These are phyloP conservation scores for Fusarium devonianum DNA, from an alignment of 2,329 filamentous ascomycete species.

Conservation along the genomic window DNA sequence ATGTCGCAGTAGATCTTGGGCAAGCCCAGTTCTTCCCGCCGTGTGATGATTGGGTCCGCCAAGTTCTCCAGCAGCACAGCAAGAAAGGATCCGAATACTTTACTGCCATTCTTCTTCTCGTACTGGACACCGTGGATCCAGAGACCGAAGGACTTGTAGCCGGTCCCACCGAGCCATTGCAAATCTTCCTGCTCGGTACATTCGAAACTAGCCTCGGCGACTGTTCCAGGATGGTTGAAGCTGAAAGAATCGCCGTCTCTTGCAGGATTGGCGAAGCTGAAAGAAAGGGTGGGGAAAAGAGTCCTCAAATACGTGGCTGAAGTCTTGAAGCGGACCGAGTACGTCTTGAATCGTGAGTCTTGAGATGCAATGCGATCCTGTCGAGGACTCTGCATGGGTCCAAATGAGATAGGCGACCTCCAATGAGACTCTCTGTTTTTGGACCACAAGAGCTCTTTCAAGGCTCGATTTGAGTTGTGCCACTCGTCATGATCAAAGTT, in stretches of 20 bases:
- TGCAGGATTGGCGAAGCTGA: conserved; percentile 51
- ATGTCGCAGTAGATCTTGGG: conserved; percentile 64
- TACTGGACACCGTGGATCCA: conserved; percentile 70
- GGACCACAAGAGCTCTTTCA: conserved; percentile 26
- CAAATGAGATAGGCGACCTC: conserved; percentile 35
- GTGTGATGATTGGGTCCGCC: conserved; percentile 66
- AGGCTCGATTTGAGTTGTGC: conserved; percentile 21
- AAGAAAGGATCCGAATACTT: conserved; percentile 60
- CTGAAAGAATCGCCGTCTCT: conserved; percentile 54
- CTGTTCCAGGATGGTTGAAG: conserved; percentile 53
- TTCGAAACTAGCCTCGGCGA: conserved; percentile 53
- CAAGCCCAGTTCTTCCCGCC: conserved; percentile 68
- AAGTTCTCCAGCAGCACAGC: conserved; percentile 65
- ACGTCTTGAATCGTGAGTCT: conserved; percentile 51
- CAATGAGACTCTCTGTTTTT: conserved; percentile 14
- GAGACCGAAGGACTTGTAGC: conserved; percentile 65
- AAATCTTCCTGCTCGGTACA: conserved; percentile 57
- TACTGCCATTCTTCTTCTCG: conserved; percentile 55
- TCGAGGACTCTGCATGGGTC: conserved; percentile 33
- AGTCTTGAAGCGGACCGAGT: conserved; percentile 59
- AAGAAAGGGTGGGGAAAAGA: conserved; percentile 53
- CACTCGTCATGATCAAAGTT: conserved; percentile 35
- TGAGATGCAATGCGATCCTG: conserved; percentile 7
- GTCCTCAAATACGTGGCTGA: conserved; percentile 57
- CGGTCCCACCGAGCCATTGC: conserved; percentile 66